These are phyloP conservation scores for Bipolaris zeicola DNA, from an alignment of 2,329 filamentous ascomycete genomes.

Conservation along the genomic window DNA sequence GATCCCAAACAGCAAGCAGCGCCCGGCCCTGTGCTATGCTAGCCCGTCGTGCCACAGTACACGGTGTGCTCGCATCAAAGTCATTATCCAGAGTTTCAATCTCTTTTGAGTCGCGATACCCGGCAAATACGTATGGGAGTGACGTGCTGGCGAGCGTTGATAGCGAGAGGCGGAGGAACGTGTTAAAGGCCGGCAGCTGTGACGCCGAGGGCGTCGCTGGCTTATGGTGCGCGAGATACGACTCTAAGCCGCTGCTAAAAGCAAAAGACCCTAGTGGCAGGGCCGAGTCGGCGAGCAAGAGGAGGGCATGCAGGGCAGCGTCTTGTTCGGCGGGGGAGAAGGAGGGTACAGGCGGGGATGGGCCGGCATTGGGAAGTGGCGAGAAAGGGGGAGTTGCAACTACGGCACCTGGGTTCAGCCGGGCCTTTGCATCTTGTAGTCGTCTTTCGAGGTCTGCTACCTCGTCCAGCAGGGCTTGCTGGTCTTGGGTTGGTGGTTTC, in stretches of 20 bases:
- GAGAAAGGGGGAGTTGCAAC: slow-evolving; percentile 13
- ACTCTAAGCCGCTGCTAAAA: slow-evolving; percentile 82
- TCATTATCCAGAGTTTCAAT: slow-evolving; percentile 71
- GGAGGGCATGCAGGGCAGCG: slow-evolving; percentile 66
- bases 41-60: slow-evolving; percentile 77
- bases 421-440: slow-evolving; percentile 54
- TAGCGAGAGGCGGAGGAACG: slow-evolving; percentile 73
- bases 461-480: slow-evolving; percentile 54
- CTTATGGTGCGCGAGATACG: slow-evolving; percentile 73
- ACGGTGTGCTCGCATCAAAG: slow-evolving; percentile 76
- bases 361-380: slow-evolving; percentile 23
- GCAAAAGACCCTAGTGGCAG: slow-evolving; percentile 86
- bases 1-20: slow-evolving; percentile 76
- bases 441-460: slow-evolving; percentile 63
- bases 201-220: slow-evolving; percentile 37
- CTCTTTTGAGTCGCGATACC: slow-evolving; percentile 60
- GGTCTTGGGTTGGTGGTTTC: slow-evolving; percentile 27
- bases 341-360: slow-evolving; percentile 8
- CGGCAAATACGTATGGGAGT: slow-evolving; percentile 75
- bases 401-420: slow-evolving; percentile 48
- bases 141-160: slow-evolving; percentile 73
- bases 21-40: slow-evolving; percentile 78
- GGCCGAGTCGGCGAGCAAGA: slow-evolving; percentile 80
- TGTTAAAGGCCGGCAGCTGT: slow-evolving; percentile 58
- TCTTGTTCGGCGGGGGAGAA: slow-evolving; percentile 5